Evolutionary conservation across 805 yeast genomes (phyloP).

Genomic region (Pichia kluyveri): DNA sequence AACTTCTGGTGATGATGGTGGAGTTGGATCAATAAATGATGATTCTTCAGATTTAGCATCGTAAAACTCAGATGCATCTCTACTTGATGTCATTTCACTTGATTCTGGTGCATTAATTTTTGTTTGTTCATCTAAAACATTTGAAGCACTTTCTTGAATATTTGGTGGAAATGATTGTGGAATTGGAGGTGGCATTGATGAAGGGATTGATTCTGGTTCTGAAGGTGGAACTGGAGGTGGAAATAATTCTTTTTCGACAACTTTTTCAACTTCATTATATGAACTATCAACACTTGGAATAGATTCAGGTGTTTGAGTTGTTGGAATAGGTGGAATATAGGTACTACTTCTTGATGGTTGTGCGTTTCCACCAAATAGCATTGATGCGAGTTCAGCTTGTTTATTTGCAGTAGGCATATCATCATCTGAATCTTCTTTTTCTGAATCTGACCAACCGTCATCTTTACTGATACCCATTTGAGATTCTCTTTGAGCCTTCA

Average conservation of each 20-base stretch:
- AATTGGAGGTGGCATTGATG: conserved; percentile 4
- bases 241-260: not conserved
- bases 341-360: conserved; percentile 17
- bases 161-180: conserved; percentile 3
- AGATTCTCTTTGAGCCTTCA: conserved; percentile 63
- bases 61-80: conserved; percentile 7
- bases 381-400: conserved; percentile 47
- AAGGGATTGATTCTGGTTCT: not conserved
- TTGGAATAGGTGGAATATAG: conserved; percentile 8
- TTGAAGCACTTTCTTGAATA: conserved; percentile 10
- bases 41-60: conserved; percentile 13
- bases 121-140: conserved; percentile 12
- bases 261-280: not conserved
- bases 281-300: not conserved
- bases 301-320: not conserved
- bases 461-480: conserved; percentile 49
- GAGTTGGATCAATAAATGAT: conserved; percentile 16
- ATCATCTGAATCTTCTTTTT: conserved; percentile 31
- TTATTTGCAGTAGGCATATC: conserved; percentile 40
- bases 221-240: not conserved
- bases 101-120: conserved; percentile 8
- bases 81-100: not conserved
- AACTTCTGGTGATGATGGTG: conserved; percentile 18
- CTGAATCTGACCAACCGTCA: conserved; percentile 36
- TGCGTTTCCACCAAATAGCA: conserved; percentile 40